Evolutionary conservation across 352 stramenopile species (phyloP), one percentile per base, ranked within the genome.

Genomic region (Globisporangium apiculatum): DNA sequence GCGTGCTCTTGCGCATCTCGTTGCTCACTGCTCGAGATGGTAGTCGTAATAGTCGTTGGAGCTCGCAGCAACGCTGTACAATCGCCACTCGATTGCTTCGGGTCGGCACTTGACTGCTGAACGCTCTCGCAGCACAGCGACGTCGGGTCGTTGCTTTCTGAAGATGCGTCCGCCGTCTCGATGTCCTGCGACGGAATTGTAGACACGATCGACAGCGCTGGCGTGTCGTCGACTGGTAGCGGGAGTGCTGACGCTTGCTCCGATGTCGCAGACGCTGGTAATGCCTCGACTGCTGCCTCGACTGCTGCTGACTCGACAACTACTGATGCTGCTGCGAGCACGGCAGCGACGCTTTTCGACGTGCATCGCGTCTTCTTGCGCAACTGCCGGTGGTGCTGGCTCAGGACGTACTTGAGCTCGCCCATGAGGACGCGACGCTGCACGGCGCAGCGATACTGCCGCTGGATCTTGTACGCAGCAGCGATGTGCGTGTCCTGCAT

Each of bases 401-500:
- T 64, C 45, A 79, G 35, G n/a, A 77, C 45, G 48, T 77, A 82
- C 7, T 55, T 66, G 10, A 82, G 58, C 49, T 82, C 70, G 17
- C 76, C 72, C 8, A 65, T 17, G 40, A 82, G 46, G 2, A 77
- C 35, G 48, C 68, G 62, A 5, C 72, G 65, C 5, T 58, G 60
- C 11, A 59, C 41, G 55, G 74, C 77, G 35, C 59, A 66, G 48
- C 68, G 70, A 53, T 79, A 82, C 45, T 77, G 73, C 3, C 48
- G 52, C 65, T 79, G 70, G 24, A 82, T 77, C 18, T 18, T 57
- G 18, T 11, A 35, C 10, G 17, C 15, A 62, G 65, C 46, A 52
- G n/a, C 38, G 51, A n/a, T 46, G 51, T 36, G 46, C 11, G n/a
- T 11, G 43, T 55, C 40, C 14, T 57, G 38, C 5, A 49, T 17